phyloP scores from a whole-genome alignment of 495 filamentous ascomycete genomes.

The Podospora australis region DNA sequence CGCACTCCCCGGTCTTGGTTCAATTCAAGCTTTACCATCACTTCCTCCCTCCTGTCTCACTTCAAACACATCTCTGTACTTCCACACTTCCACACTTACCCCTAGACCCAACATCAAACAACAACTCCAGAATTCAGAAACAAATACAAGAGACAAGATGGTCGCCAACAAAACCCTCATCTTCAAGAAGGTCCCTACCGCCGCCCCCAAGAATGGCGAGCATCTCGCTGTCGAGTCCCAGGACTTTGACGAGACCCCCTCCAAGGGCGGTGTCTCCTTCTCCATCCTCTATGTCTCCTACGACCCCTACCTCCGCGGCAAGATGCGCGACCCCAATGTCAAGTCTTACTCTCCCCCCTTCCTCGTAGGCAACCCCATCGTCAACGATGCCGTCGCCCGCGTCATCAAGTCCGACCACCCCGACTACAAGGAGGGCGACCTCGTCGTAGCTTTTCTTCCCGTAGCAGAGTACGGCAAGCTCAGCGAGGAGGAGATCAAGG shows the following conservation, averaged over 20 bases:
- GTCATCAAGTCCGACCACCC: slow-evolving; percentile 60
- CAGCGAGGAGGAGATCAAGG: slow-evolving; percentile 19
- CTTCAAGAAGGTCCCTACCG: slow-evolving; percentile 66
- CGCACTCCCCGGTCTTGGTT: no score
- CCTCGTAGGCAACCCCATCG: slow-evolving; percentile 49
- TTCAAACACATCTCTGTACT: no score
- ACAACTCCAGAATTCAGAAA: not conserved
- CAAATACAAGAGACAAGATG: no score
- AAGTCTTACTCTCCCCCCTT: slow-evolving; percentile 63
- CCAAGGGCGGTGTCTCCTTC: slow-evolving; percentile 61
- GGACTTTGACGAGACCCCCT: slow-evolving; percentile 62
- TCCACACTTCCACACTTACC: no score
- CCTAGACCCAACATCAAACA: not conserved
- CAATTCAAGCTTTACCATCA: no score
- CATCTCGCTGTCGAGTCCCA: slow-evolving; percentile 64
- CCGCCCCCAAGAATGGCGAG: slow-evolving; percentile 64
- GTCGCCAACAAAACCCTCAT: slow-evolving; percentile 85
- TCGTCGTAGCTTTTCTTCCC: slow-evolving; percentile 53
- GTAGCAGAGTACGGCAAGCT: slow-evolving; percentile 58
- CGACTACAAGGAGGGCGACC: slow-evolving; percentile 58
- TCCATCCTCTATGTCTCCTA: slow-evolving; percentile 74
- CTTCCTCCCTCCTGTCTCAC: no score
- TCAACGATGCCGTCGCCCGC: slow-evolving; percentile 50
- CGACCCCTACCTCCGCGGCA: slow-evolving; percentile 84
- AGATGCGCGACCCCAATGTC: slow-evolving; percentile 41